These are phyloP conservation scores for Vigna reflexopilosa DNA, from an alignment of 306 rosid genomes.

Conservation along the genomic window DNA sequence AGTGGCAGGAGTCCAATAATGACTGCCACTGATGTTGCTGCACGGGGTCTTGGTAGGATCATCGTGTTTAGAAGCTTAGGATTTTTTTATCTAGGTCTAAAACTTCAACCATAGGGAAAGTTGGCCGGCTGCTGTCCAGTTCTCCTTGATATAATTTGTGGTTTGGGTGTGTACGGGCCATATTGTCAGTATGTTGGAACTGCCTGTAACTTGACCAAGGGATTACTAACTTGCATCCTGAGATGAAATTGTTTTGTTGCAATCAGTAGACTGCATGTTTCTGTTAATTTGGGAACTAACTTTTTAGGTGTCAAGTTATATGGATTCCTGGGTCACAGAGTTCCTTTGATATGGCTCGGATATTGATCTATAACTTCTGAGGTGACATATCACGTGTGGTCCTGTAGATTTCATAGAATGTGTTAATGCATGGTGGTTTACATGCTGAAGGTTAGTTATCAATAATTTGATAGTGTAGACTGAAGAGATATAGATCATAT, in stretches of 20 bases:
- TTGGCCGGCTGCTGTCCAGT: slow-evolving; percentile 99
- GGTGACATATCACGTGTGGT: slow-evolving; percentile 42
- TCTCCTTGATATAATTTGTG: slow-evolving; percentile 83
- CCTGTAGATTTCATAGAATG: slow-evolving; percentile 40
- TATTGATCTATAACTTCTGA: slow-evolving; percentile 41
- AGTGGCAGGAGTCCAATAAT: slow-evolving; percentile 96
- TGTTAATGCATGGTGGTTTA: slow-evolving; percentile 38
- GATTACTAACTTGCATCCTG: slow-evolving; percentile 50
- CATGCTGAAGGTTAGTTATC: slow-evolving; percentile 44
- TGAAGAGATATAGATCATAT: slow-evolving; percentile 48
- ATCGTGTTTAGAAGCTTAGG: slow-evolving; percentile 76
- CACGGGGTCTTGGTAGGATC: slow-evolving; percentile 99
- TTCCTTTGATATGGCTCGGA: slow-evolving; percentile 49
- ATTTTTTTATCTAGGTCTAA: slow-evolving; percentile 57
- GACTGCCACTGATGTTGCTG: slow-evolving; percentile 99
- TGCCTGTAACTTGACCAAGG: slow-evolving; percentile 54
- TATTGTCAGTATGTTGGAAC: slow-evolving; percentile 52
- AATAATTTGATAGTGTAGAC: slow-evolving; percentile 49
- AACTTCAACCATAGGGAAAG: slow-evolving; percentile 63
- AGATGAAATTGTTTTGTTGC: slow-evolving; percentile 50
- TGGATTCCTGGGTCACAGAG: slow-evolving; percentile 51
- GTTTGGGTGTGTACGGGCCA: slow-evolving; percentile 77
- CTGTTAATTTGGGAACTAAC: slow-evolving; percentile 43
- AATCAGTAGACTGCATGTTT: slow-evolving; percentile 39
- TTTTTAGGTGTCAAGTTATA: slow-evolving; percentile 54